Percentiles rank a stretch among this genome's conserved stretches.
phyloP scores from a whole-genome alignment of 116 monocot genomes.

The Zostera marina region DNA sequence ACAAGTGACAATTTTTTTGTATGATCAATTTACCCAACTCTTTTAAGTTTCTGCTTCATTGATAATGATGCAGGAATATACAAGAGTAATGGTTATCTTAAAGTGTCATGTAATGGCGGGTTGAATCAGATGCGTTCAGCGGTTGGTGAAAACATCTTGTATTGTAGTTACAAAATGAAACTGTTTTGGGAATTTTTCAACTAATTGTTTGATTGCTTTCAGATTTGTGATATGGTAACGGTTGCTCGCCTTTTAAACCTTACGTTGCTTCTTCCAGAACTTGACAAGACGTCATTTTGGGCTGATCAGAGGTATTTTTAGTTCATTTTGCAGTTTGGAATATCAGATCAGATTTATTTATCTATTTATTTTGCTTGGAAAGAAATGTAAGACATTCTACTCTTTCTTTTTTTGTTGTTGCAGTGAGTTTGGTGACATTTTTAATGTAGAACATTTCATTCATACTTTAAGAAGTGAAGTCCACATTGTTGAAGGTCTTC shows the following conservation, averaged over 20 bases:
- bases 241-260: conserved; percentile 70
- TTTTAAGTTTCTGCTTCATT: neutral
- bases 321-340: neutral
- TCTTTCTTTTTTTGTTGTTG: conserved; percentile 1
- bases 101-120: conserved; percentile 94
- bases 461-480: conserved; percentile 80
- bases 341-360: neutral
- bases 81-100: conserved; percentile 80
- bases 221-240: conserved; percentile 99
- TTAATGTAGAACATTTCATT: conserved; percentile 85
- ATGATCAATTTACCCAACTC: neutral
- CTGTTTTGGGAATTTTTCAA: neutral
- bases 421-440: conserved; percentile 86
- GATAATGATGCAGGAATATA: conserved; percentile 45
- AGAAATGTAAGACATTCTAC: neutral
- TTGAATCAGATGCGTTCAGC: conserved; percentile 97
- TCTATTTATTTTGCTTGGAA: neutral
- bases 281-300: conserved; percentile 98
- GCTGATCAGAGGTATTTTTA: conserved; percentile 68
- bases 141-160: conserved; percentile 18
- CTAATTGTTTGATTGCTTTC: conserved; percentile 11
- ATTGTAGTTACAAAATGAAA: neutral
- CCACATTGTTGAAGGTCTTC: conserved; percentile 56
- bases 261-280: conserved; percentile 83
- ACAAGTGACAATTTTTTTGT: neutral